These are phyloP conservation scores for Leccinum obscurum DNA, from an alignment of 768 basidiomycete species.

Conservation along the genomic window DNA sequence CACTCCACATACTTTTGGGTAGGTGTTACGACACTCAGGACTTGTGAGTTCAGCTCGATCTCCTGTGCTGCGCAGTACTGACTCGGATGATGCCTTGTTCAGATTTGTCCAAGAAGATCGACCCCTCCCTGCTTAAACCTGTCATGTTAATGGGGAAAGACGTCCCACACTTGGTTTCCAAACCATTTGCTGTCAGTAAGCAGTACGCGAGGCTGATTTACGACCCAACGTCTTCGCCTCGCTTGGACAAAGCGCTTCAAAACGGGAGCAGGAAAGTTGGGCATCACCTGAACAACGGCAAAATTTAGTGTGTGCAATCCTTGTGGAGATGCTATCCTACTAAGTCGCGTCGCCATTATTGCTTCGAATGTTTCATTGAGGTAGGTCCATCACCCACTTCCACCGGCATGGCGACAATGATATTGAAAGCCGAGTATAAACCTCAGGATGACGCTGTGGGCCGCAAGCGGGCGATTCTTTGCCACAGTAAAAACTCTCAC, in stretches of 20 bases:
- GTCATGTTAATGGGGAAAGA: slow-evolving; percentile 95
- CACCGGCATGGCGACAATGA: slow-evolving; percentile 91
- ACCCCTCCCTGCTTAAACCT: slow-evolving; percentile 85
- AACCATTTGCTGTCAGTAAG: slow-evolving; percentile 78
- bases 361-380: slow-evolving; percentile 93
- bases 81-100: not conserved
- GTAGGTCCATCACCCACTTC: slow-evolving; percentile 95
- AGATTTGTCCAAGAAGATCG: slow-evolving; percentile 99
- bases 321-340: slow-evolving; percentile 96
- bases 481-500: slow-evolving; percentile 92
- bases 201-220: slow-evolving; percentile 95
- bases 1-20: slow-evolving; percentile 99
- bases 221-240: slow-evolving; percentile 94
- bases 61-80: slow-evolving; percentile 1
- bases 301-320: slow-evolving; percentile 91
- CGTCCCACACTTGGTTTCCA: slow-evolving; percentile 94
- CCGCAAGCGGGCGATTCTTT: slow-evolving; percentile 78
- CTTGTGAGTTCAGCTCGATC: slow-evolving; percentile 59
- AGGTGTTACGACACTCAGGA: slow-evolving; percentile 95
- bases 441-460: slow-evolving; percentile 81
- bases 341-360: slow-evolving; percentile 96
- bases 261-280: slow-evolving; percentile 96
- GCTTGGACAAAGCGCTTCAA: slow-evolving; percentile 91
- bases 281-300: slow-evolving; percentile 78
- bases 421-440: slow-evolving; percentile 93